Evolutionary conservation across 2,329 filamentous ascomycete species (phyloP).

Genomic region (Penicillium palitans): DNA sequence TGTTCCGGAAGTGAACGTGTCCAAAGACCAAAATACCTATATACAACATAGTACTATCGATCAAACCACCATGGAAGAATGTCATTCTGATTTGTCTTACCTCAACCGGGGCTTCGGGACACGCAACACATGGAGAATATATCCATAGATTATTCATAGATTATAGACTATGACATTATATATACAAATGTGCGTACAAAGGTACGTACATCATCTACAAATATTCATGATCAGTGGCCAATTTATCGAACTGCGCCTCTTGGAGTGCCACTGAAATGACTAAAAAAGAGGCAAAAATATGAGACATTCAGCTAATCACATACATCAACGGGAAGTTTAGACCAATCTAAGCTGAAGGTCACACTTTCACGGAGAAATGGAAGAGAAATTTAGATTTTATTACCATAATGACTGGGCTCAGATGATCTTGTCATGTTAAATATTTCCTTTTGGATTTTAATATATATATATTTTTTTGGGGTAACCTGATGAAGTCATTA

Average conservation of each 20-base stretch:
- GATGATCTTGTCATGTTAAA: neutral
- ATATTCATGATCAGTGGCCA: neutral
- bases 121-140: slow-evolving; percentile 4
- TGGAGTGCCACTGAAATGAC: neutral
- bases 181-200: neutral
- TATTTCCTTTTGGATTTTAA: neutral
- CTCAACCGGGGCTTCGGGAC: neutral
- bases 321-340: neutral
- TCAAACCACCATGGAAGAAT: neutral
- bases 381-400: neutral
- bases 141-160: neutral
- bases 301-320: slow-evolving; percentile 10
- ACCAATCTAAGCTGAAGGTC: slow-evolving; percentile 1
- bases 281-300: slow-evolving; percentile 3
- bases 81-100: slow-evolving; percentile 9
- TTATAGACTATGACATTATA: neutral
- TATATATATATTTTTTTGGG: neutral
- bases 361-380: neutral
- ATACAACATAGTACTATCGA: neutral
- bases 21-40: slow-evolving; percentile 1
- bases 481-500: slow-evolving; percentile 9
- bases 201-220: neutral
- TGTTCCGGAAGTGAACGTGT: slow-evolving; percentile 1
- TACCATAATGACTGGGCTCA: neutral
- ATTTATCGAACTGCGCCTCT: neutral